Base-by-base conservation (phyloP, 116 monocot species). In the Zostera marina region DNA sequence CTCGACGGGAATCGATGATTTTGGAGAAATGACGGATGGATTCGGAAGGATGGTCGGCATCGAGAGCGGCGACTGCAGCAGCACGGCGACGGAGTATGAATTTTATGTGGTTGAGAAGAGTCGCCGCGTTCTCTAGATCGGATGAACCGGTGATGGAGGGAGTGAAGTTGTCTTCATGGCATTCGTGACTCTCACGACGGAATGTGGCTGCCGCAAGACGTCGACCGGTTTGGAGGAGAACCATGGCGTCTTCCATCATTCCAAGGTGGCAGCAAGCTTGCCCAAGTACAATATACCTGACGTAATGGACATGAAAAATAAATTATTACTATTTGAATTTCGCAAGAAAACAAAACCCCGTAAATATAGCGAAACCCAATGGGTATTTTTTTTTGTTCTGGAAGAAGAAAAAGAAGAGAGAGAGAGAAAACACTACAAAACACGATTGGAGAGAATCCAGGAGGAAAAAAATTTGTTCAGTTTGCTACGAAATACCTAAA, bases 161-260 rank as follows among this genome's bases (percentile, higher is more conserved):
- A 16, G 22, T 9, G 10, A 98, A 90, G 65, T 41, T 72, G 69
- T 98, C 98, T 22, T 98, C 98, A 41, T 83, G 83, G 48, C 48
- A 58, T 51, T 74, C 66, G 47, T 72, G 63, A 62, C 90, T 83
- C 41, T 83, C 75, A 0, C 86, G 82, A 61, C 90, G 98, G 64
- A 72, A 90, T 2, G 82, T 75, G 1, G 80, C 89, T 4, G 83
- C 70, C 47, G 89, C 89, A 17, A 85, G 75, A 49, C 96, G 85
- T 39, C 85, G 81, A 44, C 77, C 81, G 19, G 90, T 81, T 54
- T 86, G 98, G 56, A 98, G 81, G 60, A 98, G 98, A 22, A 81
- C 76, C 78, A 98, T 79, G 42, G 86, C 98, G 65, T 98, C 98
- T 59, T 89, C 98, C 78, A 98, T 72, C 46, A 98, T 70, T 15